Evolutionary conservation across 441 rosid genomes (phyloP), one percentile per base, ranked within the genome.

Genomic region (Arabidopsis lyrata): DNA sequence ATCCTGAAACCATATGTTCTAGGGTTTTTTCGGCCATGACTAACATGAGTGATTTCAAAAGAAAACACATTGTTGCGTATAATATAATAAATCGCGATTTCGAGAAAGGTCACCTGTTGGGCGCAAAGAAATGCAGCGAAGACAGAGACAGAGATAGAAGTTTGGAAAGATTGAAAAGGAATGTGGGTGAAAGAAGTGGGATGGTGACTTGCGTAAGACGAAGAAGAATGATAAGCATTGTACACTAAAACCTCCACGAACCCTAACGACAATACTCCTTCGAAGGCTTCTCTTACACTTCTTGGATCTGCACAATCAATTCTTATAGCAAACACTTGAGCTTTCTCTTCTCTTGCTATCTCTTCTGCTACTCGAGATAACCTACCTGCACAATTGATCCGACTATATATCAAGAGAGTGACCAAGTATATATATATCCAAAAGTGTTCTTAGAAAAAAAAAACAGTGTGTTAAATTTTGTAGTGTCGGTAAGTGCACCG

Each of bases 331-430:
- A 90, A 95, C 32, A 95, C 97, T 81, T 90, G 99, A 2, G 94
- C 84, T 77, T 90, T 95, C 81, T 89, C 97, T 77, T 92, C 97
- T 77, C 97, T 87, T 1, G 99, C 99, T 80, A 95, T 95, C 83
- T 94, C 99, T 48, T 94, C 99, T 6, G 99, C 99, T 29, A 92
- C 88, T 77, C 84, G 64, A 15, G 99, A 94, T 67, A 92, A 56
- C 72, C 91, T 82, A 58, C 82, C 97, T 91, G 79, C 49, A 38
- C 55, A 68, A 14, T 38, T 65, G 11, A 9, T 10, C 53, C 9
- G 6, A 60, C 56, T 48, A 29, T 35, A 11, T 18, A 18, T 56
- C 11, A 22, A 18, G 45, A 31, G 14, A 16, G 13, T 34, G 27
- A 48, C 52, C 18, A 10, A 36, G 5, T 1, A 20, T 27, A 27